phyloP scores from a whole-genome alignment of 495 filamentous ascomycete species.

The Cairneyella variabilis region DNA sequence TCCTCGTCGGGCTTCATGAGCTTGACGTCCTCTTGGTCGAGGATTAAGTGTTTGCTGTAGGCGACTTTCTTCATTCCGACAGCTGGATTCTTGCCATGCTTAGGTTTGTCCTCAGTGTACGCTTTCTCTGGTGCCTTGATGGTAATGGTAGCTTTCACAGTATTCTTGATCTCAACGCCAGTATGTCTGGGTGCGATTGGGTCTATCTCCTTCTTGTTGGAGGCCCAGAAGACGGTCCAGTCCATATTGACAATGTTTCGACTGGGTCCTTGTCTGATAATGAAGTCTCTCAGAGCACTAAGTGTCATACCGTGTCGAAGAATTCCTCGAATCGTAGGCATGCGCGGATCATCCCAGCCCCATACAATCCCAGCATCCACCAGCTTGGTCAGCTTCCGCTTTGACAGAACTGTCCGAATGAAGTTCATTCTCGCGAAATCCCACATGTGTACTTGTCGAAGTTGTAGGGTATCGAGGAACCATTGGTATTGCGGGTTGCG shows the following conservation, averaged over 20 bases:
- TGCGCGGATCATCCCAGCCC: constrained; percentile 82
- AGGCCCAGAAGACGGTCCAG: constrained; percentile 79
- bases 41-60: constrained; percentile 57
- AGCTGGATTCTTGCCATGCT: constrained; percentile 69
- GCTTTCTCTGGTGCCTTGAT: constrained; percentile 52
- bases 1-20: constrained; percentile 71
- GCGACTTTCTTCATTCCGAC: constrained; percentile 74
- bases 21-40: constrained; percentile 76
- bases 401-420: constrained; percentile 82
- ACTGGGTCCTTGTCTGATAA: constrained; percentile 76
- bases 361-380: constrained; percentile 81
- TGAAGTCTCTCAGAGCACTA: constrained; percentile 72
- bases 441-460: constrained; percentile 92
- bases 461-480: constrained; percentile 82
- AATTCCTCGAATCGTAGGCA: constrained; percentile 79
- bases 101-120: constrained; percentile 64
- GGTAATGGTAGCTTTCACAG: constrained; percentile 57
- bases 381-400: constrained; percentile 92
- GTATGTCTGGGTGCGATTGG: constrained; percentile 73
- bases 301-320: constrained; percentile 76
- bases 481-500: constrained; percentile 97
- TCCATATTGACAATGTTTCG: constrained; percentile 76
- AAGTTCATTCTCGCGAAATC: constrained; percentile 98
- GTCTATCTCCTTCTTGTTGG: constrained; percentile 84
- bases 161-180: constrained; percentile 54